These are phyloP conservation scores for Rostrohypoxylon terebratum DNA, from an alignment of 495 filamentous ascomycete species.

Conservation along the genomic window DNA sequence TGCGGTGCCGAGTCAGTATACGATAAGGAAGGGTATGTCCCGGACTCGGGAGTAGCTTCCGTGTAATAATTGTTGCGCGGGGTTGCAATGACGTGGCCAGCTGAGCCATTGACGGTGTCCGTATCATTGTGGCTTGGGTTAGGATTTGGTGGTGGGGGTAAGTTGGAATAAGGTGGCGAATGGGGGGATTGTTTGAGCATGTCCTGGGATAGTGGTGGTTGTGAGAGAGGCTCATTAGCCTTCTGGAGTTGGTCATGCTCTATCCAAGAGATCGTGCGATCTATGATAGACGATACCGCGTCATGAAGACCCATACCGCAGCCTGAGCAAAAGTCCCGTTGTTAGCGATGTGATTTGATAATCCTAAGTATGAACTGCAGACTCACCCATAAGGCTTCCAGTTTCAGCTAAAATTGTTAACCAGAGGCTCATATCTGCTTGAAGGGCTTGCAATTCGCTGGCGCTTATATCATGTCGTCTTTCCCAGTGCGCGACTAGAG, in stretches of 20 bases:
- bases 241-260: conserved; percentile 55
- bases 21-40: conserved; percentile 39
- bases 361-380: not conserved
- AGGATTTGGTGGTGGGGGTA: conserved; percentile 36
- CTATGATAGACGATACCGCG: conserved; percentile 55
- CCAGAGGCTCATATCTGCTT: conserved; percentile 76
- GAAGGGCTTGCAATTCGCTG: conserved; percentile 66
- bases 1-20: conserved; percentile 43
- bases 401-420: conserved; percentile 73
- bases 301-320: conserved; percentile 55
- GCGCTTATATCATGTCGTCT: conserved; percentile 67
- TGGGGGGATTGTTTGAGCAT: conserved; percentile 47
- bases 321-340: conserved; percentile 25
- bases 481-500: conserved; percentile 75
- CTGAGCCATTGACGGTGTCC: conserved; percentile 38
- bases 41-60: conserved; percentile 39
- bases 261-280: conserved; percentile 59
- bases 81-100: conserved; percentile 45
- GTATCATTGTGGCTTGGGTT: conserved; percentile 34
- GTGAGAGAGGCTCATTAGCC: conserved; percentile 39
- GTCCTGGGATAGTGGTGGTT: conserved; percentile 42
- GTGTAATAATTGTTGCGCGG: conserved; percentile 43
- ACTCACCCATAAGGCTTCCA: conserved; percentile 71
- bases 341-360: conserved; percentile 6
- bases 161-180: conserved; percentile 44